These are phyloP conservation scores for Onygenales sp. DNA, from an alignment of 2,329 filamentous ascomycete genomes.

Conservation along the genomic window DNA sequence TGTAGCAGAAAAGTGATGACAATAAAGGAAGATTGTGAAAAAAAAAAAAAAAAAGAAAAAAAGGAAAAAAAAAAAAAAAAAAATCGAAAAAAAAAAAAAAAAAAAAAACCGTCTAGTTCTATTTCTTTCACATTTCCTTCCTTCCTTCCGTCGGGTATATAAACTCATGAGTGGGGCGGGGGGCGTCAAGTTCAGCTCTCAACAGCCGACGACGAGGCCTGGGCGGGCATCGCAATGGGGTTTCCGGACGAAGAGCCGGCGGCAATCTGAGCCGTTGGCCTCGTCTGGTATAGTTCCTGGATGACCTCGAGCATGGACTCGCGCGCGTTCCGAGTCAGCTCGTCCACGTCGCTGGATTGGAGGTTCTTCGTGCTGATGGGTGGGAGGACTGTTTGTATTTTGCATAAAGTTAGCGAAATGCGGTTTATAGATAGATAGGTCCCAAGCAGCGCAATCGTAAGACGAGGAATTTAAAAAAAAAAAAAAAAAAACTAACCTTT, in stretches of 20 bases:
- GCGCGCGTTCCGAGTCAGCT: conserved; percentile 56
- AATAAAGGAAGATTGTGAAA: no score
- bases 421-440: background rate
- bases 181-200: background rate
- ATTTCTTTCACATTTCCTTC: no score
- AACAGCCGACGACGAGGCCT: conserved; percentile 1
- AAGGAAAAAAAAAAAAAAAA: no score
- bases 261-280: conserved; percentile 14
- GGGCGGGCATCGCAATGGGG: background rate
- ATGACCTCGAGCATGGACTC: conserved; percentile 64
- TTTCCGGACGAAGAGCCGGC: conserved; percentile 11
- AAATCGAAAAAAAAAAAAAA: no score
- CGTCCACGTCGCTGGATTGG: conserved; percentile 66
- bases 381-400: conserved; percentile 53
- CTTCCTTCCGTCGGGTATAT: no score
- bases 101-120: no score
- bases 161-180: no score
- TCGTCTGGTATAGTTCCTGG: conserved; percentile 29
- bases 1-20: no score
- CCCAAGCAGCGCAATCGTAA: no score
- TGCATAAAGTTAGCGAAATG: background rate
- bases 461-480: conserved; percentile 1
- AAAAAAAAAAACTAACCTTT: conserved; percentile 48
- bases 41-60: no score
- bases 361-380: conserved; percentile 69